These are phyloP conservation scores for Agrocybe praecox DNA, from an alignment of 768 basidiomycete species.

Conservation along the genomic window DNA sequence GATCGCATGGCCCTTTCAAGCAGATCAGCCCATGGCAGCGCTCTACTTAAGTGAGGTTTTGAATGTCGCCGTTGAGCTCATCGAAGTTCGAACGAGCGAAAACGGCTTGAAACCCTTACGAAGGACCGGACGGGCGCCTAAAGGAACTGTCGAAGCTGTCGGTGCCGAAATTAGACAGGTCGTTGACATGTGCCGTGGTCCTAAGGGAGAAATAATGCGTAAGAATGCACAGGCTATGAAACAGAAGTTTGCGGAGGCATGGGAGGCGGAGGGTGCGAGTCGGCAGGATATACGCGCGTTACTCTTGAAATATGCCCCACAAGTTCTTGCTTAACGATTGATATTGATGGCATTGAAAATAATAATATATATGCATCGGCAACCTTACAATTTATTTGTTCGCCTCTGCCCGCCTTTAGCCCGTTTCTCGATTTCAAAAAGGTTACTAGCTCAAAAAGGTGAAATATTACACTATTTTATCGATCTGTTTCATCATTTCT, in stretches of 20 bases:
- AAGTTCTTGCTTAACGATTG: neutral
- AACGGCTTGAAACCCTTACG: neutral
- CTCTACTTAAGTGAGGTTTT: neutral
- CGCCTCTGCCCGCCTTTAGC: too few species aligned
- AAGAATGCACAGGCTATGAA: neutral
- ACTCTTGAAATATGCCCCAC: neutral
- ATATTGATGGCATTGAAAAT: too few species aligned
- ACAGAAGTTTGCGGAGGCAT: neutral
- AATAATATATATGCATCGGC: too few species aligned
- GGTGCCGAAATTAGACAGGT: neutral
- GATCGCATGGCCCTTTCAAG: conserved; percentile 5
- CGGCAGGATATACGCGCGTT: neutral
- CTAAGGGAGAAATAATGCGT: neutral
- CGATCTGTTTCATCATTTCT: too few species aligned
- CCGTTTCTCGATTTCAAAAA: too few species aligned
- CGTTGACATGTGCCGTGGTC: neutral
- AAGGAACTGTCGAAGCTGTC: neutral
- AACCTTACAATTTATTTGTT: too few species aligned
- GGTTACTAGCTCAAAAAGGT: too few species aligned
- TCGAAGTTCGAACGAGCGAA: conserved; percentile 1
- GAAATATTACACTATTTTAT: too few species aligned
- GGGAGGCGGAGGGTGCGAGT: neutral
- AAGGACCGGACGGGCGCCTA: neutral
- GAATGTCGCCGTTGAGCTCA: neutral
- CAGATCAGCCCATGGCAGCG: neutral